These are phyloP conservation scores for button mushroom (Agaricus bisporus) DNA, from an alignment of 768 basidiomycete genomes.

Conservation along the genomic window DNA sequence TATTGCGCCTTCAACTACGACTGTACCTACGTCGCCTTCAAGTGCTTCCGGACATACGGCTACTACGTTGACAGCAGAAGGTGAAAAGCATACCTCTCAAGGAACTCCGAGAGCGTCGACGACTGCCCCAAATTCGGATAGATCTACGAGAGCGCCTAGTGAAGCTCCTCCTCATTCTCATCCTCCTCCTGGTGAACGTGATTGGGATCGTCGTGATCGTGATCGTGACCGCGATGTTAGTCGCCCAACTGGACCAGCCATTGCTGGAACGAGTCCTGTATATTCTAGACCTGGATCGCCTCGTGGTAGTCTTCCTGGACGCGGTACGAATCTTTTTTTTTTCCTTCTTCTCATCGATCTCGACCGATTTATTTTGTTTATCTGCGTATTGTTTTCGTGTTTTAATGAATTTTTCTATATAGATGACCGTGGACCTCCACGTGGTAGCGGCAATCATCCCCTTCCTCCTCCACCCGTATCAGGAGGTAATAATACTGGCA, in stretches of 20 bases:
- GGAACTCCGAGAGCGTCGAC: neutral
- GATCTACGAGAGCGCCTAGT: neutral
- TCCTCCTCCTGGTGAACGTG: neutral
- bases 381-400: too few species aligned
- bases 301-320: neutral
- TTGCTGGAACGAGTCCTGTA: neutral
- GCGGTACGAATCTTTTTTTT: neutral
- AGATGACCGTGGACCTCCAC: neutral
- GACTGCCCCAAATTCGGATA: neutral
- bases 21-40: neutral
- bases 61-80: neutral
- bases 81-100: neutral
- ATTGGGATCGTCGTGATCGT: neutral
- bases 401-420: too few species aligned
- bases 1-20: neutral
- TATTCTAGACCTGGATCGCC: slow-evolving; percentile 5
- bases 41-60: neutral
- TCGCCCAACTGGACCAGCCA: neutral
- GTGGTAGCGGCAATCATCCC: neutral
- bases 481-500: neutral
- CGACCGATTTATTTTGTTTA: too few species aligned
- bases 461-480: neutral
- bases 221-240: neutral
- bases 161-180: neutral
- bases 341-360: too few species aligned